These are phyloP conservation scores for Rhodamnia argentea DNA, from an alignment of 345 rosid genomes.

Conservation along the genomic window DNA sequence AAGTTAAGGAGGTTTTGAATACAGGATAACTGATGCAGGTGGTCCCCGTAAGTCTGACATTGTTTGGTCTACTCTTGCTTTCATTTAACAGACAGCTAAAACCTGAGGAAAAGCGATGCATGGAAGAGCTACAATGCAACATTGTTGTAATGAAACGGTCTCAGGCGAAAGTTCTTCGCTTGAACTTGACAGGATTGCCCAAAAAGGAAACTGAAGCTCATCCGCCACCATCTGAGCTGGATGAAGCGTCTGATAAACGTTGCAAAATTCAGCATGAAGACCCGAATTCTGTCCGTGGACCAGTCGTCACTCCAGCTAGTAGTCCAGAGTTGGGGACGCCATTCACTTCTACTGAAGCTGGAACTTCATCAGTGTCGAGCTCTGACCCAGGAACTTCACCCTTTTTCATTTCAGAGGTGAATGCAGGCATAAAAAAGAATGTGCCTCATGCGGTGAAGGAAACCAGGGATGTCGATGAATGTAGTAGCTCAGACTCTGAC, in stretches of 20 bases:
- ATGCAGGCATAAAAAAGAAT: slow-evolving; percentile 57
- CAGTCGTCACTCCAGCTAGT: slow-evolving; percentile 77
- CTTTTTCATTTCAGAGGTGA: slow-evolving; percentile 43
- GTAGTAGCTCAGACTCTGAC: slow-evolving; percentile 67
- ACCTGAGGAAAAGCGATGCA: slow-evolving; percentile 78
- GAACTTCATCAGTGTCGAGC: slow-evolving; percentile 92
- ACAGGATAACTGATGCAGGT: neutral
- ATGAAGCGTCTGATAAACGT: slow-evolving; percentile 38
- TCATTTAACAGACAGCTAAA: slow-evolving; percentile 53
- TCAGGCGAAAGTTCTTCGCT: slow-evolving; percentile 84
- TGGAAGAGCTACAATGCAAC: slow-evolving; percentile 96
- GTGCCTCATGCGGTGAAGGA: slow-evolving; percentile 49
- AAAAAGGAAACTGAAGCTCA: slow-evolving; percentile 37
- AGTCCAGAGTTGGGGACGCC: slow-evolving; percentile 98
- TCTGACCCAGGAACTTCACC: slow-evolving; percentile 96
- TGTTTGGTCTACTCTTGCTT: neutral
- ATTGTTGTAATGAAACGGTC: slow-evolving; percentile 93
- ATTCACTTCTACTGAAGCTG: slow-evolving; percentile 90
- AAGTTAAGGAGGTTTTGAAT: neutral
- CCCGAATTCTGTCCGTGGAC: slow-evolving; percentile 49
- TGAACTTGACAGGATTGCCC: slow-evolving; percentile 78
- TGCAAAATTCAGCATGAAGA: slow-evolving; percentile 28
- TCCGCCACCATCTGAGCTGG: slow-evolving; percentile 23
- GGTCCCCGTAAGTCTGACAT: neutral
- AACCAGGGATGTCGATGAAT: slow-evolving; percentile 39